phyloP scores from a whole-genome alignment of 345 rosid species.

The Anastatica hierochuntica region DNA sequence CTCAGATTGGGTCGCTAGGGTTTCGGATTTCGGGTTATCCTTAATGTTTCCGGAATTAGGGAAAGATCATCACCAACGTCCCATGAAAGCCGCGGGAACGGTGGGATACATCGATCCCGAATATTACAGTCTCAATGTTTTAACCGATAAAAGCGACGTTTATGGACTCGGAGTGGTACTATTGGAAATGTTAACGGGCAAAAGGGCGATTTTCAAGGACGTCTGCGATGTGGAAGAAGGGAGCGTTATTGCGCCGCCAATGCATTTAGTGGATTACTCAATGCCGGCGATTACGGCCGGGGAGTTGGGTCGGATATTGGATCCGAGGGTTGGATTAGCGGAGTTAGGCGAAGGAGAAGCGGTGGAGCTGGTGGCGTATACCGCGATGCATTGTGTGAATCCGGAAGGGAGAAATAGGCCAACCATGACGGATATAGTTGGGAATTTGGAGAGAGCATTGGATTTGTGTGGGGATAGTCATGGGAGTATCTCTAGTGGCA shows the following conservation, averaged over 20 bases:
- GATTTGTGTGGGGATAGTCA: conserved; percentile 54
- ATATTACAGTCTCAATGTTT: conserved; percentile 70
- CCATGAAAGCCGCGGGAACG: conserved; percentile 73
- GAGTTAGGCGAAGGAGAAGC: conserved; percentile 58
- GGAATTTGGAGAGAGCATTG: conserved; percentile 64
- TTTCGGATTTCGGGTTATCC: conserved; percentile 82
- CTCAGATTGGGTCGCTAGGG: conserved; percentile 59
- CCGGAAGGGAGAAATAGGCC: conserved; percentile 68
- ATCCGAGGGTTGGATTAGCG: conserved; percentile 48
- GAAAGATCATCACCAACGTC: conserved; percentile 27
- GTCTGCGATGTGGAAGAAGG: conserved; percentile 28
- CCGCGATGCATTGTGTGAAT: conserved; percentile 71
- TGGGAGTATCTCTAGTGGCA: conserved; percentile 66
- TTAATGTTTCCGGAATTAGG: conserved; percentile 54
- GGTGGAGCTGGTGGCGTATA: conserved; percentile 68
- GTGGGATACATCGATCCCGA: conserved; percentile 91
- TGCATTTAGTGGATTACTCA: conserved; percentile 58
- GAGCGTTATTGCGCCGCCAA: conserved; percentile 34
- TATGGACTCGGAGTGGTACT: conserved; percentile 84
- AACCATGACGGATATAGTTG: conserved; percentile 48
- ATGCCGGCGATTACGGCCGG: conserved; percentile 42
- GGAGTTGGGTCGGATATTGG: conserved; percentile 46
- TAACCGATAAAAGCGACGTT: conserved; percentile 81
- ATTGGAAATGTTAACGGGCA: conserved; percentile 71
- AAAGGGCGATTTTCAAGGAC: conserved; percentile 49